Evolutionary conservation across 2,329 filamentous ascomycete genomes (phyloP), one percentile per base, ranked within the genome.

Genomic region (Fusarium equiseti): DNA sequence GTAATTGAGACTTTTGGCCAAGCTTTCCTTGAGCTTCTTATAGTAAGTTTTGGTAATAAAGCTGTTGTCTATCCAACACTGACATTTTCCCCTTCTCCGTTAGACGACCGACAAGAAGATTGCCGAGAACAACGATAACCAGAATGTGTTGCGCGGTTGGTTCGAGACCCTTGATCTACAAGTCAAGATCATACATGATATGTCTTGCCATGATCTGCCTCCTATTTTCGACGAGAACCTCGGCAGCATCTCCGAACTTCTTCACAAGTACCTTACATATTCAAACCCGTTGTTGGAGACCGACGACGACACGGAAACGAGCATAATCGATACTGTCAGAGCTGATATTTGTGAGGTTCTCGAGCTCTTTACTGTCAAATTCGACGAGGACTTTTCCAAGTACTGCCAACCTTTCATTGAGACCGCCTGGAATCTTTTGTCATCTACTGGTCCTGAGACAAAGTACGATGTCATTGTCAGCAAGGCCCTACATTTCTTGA

Each of bases 381-480:
- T 94, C 79, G 93, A 98, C 78, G 96, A 99, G 74, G 96, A 93
- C 56, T 98, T 99, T 80, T 92, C 92, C 57, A 83, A 88, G 46
- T 90, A 95, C 75, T 90, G 96, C 46, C 87, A 90, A 64, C 91
- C 91, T 38, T 98, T 99, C 81, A 93, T 98, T 70, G 90, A 91
- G 64, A 96, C 91, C 72, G 95, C 93, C 1, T 99, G 96, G 96
- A 92, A 90, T 71, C 87, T 99, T 70, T 86, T 99, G 72, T 98
- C 96, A 18, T 91, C 90, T 4, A 91, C 95, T 53, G 94, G 95
- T 0, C 85, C 91, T 8, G 92, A 97, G 81, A 95, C 93, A 57
- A 97, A 97, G 80, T 97, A 97, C 81, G 96, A 99, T 78, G 91
- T 93, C 61, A 86, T 99, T 45, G 95, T 98, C 75, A 98, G 95